Base-by-base conservation (phyloP, 495 filamentous ascomycete genomes). In the Terfezia claveryi region DNA sequence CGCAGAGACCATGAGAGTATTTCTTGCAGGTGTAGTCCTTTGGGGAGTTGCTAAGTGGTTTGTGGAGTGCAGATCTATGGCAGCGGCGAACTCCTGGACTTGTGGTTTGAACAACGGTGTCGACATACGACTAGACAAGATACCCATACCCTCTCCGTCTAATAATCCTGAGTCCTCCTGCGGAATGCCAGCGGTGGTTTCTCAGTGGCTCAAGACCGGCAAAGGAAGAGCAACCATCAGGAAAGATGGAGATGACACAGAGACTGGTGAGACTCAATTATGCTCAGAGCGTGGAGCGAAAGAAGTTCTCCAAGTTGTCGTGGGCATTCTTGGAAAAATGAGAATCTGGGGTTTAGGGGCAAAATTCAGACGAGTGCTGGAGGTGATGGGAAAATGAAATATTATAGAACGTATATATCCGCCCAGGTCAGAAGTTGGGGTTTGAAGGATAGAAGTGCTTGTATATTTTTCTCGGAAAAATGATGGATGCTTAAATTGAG, bases 11-110 rank as follows among this genome's bases (percentile, higher is more conserved):
- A 65, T 65, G 63, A 55, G 63, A 8, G 56, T 65, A 5, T 65
- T 65, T 10, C 59, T 65, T 51, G 63, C 63, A 12, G 63, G 63
- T 12, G 59, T 65, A n/a, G 63, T 65, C 17, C 63, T 65, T 37
- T 65, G 63, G 63, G 62, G 62, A 11, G 64, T 65, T n/a, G 63
- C 58, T 14, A 46, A 46, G 41, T 46, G 41, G 41, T 46, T 46
- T 46, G 41, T 46, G 14, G 41, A 46, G 41, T 46, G 41, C 3
- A 4, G 41, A 20, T 46, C 41, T 8, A 46, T 46, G 41, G 41
- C 41, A 20, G 41, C 41, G 41, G 41, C 8, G 41, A 46, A 46
- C 17, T 2, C 17, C 14, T 46, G 41, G 41, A 46, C 41, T 0
- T 46, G 41, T 46, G 41, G 41, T 14, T 20, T 46, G 41, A 46